phyloP scores from a whole-genome alignment of 2,329 filamentous ascomycete genomes.

The Colletotrichum sp. region DNA sequence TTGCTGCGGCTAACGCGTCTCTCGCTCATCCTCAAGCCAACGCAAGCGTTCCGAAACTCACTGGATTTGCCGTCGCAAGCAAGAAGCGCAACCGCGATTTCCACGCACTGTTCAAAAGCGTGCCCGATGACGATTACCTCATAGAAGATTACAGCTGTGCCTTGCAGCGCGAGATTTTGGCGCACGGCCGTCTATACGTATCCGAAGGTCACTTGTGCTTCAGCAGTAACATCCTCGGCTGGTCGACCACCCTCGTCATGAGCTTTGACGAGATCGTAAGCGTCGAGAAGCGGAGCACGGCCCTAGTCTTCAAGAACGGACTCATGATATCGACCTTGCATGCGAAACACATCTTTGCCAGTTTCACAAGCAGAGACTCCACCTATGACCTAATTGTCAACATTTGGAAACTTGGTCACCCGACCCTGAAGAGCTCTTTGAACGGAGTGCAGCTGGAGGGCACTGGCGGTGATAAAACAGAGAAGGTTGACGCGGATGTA shows the following conservation, averaged over 20 bases:
- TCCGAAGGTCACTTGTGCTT: conserved; percentile 98
- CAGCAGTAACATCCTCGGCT: conserved; percentile 97
- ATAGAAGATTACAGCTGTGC: conserved; percentile 99
- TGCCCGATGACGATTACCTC: conserved; percentile 95
- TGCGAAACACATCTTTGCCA: conserved; percentile 94
- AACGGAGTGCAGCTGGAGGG: conserved; percentile 87
- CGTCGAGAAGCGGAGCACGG: conserved; percentile 95
- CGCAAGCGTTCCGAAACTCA: conserved; percentile 73
- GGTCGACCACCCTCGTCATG: conserved; percentile 97
- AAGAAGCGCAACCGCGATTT: conserved; percentile 97
- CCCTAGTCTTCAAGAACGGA: conserved; percentile 94
- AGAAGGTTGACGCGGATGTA: conserved; percentile 67
- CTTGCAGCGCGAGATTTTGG: conserved; percentile 90
- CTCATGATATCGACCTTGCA: conserved; percentile 96
- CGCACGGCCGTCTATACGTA: conserved; percentile 92
- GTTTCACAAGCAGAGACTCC: conserved; percentile 90
- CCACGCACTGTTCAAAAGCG: conserved; percentile 90
- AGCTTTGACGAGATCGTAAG: conserved; percentile 98
- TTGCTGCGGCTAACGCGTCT: conserved; percentile 70
- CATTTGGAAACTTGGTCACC: conserved; percentile 97
- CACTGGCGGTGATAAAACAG: conserved; percentile 87
- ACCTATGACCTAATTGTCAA: conserved; percentile 97
- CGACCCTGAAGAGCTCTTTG: conserved; percentile 85
- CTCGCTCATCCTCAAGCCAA: conserved; percentile 67
- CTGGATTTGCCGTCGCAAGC: conserved; percentile 93